Percentiles rank a stretch among this genome's conserved stretches.
Conservation (phyloP, 2,329 filamentous ascomycete species). For the Pyricularia pennisetigena region DNA sequence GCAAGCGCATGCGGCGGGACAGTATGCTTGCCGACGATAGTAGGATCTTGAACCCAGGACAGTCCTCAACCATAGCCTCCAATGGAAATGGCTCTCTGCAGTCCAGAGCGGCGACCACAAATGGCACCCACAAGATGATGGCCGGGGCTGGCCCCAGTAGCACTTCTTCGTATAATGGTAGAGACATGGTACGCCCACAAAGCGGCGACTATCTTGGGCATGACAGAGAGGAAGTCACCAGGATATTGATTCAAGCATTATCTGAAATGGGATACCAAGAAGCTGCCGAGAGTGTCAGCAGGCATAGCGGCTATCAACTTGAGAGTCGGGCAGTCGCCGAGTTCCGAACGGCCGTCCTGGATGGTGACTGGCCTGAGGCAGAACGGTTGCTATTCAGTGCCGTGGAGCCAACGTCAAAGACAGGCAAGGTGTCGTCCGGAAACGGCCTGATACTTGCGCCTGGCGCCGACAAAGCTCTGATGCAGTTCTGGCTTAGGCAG, state of each 20-base stretch:
- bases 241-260: conserved; percentile 85
- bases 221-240: conserved; percentile 83
- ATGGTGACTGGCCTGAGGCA: conserved; percentile 76
- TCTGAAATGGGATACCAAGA: conserved; percentile 77
- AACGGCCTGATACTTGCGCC: conserved; percentile 66
- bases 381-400: conserved; percentile 66
- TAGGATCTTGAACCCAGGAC: background rate
- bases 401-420: conserved; percentile 11
- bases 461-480: conserved; percentile 64
- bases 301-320: conserved; percentile 78
- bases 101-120: background rate
- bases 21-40: conserved; percentile 4
- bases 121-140: conserved; percentile 3
- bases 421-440: conserved; percentile 11
- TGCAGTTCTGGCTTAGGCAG: conserved; percentile 82
- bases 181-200: background rate
- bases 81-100: background rate
- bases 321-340: conserved; percentile 81
- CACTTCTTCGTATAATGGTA: conserved; percentile 1
- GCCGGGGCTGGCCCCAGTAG: background rate
- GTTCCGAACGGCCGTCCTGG: conserved; percentile 71
- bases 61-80: background rate
- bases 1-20: conserved; percentile 4
- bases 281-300: conserved; percentile 64
- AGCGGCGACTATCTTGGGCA: conserved; percentile 61